Evolutionary conservation across 768 basidiomycete species (phyloP).

Genomic region (Coprinopsis cinerea): DNA sequence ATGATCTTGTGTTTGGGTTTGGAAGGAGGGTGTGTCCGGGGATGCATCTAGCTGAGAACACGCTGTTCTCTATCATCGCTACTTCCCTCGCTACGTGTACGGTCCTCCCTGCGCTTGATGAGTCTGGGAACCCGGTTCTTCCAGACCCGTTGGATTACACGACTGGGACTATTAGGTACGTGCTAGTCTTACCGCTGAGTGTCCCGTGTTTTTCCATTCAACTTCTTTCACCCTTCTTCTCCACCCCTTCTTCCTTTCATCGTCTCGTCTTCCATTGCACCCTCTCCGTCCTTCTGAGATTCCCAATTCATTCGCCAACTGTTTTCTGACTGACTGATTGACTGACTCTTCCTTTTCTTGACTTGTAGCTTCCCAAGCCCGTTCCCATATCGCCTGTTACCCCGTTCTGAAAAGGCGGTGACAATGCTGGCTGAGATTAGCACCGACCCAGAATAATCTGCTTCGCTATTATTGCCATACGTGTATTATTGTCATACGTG

Average conservation of each 20-base stretch:
- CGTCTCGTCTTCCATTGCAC: background rate
- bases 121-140: constrained; percentile 10
- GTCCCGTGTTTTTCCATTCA: too few species aligned
- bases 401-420: background rate
- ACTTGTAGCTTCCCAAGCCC: background rate
- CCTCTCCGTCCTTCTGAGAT: background rate
- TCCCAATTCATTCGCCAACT: background rate
- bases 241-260: background rate
- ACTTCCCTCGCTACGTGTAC: constrained; percentile 15
- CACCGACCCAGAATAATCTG: background rate
- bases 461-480: too few species aligned
- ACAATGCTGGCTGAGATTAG: background rate
- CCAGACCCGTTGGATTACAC: constrained; percentile 10
- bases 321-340: too few species aligned
- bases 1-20: constrained; percentile 29
- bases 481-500: too few species aligned
- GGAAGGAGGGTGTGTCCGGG: constrained; percentile 33
- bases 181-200: background rate
- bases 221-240: too few species aligned
- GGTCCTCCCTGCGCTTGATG: constrained; percentile 12
- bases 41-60: constrained; percentile 14
- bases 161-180: constrained; percentile 9
- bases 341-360: background rate
- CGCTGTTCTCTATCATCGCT: constrained; percentile 14
- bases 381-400: background rate